Evolutionary conservation across 139 green algal genomes (phyloP).

Genomic region (Pycnococcus provasolii): DNA sequence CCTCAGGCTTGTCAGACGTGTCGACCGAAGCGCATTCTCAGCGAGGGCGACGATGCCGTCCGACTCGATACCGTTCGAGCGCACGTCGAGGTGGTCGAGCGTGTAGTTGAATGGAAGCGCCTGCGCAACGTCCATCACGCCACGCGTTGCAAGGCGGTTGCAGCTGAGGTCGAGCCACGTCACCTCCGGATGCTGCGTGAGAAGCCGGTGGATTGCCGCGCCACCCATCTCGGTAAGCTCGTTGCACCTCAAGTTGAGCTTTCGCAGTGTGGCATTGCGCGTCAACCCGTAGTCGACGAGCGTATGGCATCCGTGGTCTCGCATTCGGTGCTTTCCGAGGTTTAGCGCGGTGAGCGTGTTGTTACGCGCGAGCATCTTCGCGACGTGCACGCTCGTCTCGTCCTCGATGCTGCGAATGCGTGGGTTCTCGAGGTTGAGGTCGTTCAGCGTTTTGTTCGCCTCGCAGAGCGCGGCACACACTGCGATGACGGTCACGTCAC

Average conservation of each 20-base stretch:
- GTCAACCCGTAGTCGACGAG: slow-evolving; percentile 38
- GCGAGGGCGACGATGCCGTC: slow-evolving; percentile 30
- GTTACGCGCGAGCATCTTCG: slow-evolving; percentile 33
- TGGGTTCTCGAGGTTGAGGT: slow-evolving; percentile 31
- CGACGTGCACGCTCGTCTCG: slow-evolving; percentile 25
- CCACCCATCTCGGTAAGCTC: slow-evolving; percentile 30
- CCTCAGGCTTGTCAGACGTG: no score
- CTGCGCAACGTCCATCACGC: slow-evolving; percentile 25
- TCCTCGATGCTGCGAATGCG: slow-evolving; percentile 15
- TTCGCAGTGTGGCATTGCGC: slow-evolving; percentile 25
- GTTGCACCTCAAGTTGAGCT: slow-evolving; percentile 38
- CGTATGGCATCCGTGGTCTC: slow-evolving; percentile 36
- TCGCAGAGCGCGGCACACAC: slow-evolving; percentile 26
- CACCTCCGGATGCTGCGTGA: slow-evolving; percentile 21
- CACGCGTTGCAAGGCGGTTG: slow-evolving; percentile 38
- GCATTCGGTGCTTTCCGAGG: slow-evolving; percentile 37
- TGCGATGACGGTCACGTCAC: slow-evolving; percentile 33
- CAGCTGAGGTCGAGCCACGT: slow-evolving; percentile 23
- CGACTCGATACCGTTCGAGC: slow-evolving; percentile 32
- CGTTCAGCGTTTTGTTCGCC: slow-evolving; percentile 13
- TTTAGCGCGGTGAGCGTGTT: slow-evolving; percentile 28
- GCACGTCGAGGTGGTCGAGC: slow-evolving; percentile 30
- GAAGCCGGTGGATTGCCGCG: slow-evolving; percentile 29
- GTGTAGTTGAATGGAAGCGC: slow-evolving; percentile 28
- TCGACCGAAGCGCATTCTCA: neutral